Evolutionary conservation across 768 basidiomycete genomes (phyloP).

Genomic region (Serendipita sp.): DNA sequence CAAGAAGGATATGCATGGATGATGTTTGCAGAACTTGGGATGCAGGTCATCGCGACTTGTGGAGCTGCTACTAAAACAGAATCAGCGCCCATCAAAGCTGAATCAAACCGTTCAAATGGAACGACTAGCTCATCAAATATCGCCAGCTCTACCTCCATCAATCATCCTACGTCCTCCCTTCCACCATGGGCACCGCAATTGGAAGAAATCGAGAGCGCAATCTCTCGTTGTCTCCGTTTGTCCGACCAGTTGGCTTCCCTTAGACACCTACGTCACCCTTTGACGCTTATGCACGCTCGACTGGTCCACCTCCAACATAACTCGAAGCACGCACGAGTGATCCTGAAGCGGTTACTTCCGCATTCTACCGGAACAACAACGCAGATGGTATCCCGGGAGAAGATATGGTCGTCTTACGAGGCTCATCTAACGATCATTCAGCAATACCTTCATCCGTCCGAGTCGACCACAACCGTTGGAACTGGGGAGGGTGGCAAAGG

Average conservation of each 20-base stretch:
- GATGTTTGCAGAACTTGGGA: conserved; percentile 49
- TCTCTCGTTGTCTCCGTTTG: not conserved
- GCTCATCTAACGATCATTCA: conserved; percentile 41
- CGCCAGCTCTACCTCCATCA: not conserved
- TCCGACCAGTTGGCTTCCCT: conserved; percentile 43
- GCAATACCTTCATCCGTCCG: conserved; percentile 22
- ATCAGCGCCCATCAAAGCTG: not conserved
- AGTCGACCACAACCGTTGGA: conserved; percentile 3
- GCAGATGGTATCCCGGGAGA: conserved; percentile 3
- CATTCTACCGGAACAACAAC: conserved; percentile 19
- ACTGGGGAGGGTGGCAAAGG: not conserved
- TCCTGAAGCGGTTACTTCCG: conserved; percentile 36
- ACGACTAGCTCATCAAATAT: not conserved
- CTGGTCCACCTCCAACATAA: conserved; percentile 36
- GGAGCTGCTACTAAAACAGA: not conserved
- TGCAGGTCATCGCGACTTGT: conserved; percentile 27
- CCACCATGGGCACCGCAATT: not conserved
- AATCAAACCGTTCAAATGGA: not conserved
- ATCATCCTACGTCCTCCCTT: not conserved
- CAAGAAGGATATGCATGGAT: conserved; percentile 60
- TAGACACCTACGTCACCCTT: conserved; percentile 38
- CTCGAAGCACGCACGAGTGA: conserved; percentile 41
- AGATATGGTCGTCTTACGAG: conserved; percentile 21
- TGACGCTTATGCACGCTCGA: conserved; percentile 48
- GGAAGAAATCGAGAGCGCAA: not conserved